Conservation (phyloP, 345 rosid species). For the Euphorbia lathyris region DNA sequence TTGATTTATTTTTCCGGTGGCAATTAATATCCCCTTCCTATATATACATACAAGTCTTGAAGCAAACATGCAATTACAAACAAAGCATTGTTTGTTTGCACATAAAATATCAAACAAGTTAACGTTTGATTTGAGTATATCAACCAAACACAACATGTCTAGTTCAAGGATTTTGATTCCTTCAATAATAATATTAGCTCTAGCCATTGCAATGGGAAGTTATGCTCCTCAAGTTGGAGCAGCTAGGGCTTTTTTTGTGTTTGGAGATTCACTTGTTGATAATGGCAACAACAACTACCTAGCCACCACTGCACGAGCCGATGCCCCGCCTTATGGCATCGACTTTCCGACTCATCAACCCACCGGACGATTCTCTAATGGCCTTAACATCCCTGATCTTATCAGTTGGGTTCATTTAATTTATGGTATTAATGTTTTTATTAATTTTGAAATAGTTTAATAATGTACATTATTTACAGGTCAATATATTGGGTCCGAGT, state of each 20-base stretch:
- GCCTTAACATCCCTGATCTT: slow-evolving; percentile 23
- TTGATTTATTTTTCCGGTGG: background rate
- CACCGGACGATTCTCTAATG: slow-evolving; percentile 29
- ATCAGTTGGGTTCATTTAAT: slow-evolving; percentile 12
- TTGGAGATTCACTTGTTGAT: slow-evolving; percentile 31
- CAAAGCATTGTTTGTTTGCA: too few relatives aligned
- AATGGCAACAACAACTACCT: slow-evolving; percentile 29
- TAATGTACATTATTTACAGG: background rate
- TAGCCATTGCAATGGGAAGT: background rate
- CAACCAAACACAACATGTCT: background rate
- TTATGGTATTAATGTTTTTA: background rate
- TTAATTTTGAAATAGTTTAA: too few relatives aligned
- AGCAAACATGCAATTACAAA: background rate
- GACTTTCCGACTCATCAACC: slow-evolving; percentile 25
- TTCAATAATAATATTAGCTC: background rate
- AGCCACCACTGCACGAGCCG: slow-evolving; percentile 23
- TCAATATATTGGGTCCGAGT: slow-evolving; percentile 17
- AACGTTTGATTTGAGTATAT: too few relatives aligned
- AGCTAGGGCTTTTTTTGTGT: slow-evolving; percentile 27
- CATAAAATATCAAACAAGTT: background rate
- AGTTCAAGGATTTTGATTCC: background rate
- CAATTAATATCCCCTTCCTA: background rate
- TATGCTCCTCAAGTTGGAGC: slow-evolving; percentile 8
- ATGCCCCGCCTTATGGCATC: slow-evolving; percentile 23
- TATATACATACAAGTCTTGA: background rate